These are phyloP conservation scores for Fusarium lyarnte DNA, from an alignment of 2,329 filamentous ascomycete species.

Conservation along the genomic window DNA sequence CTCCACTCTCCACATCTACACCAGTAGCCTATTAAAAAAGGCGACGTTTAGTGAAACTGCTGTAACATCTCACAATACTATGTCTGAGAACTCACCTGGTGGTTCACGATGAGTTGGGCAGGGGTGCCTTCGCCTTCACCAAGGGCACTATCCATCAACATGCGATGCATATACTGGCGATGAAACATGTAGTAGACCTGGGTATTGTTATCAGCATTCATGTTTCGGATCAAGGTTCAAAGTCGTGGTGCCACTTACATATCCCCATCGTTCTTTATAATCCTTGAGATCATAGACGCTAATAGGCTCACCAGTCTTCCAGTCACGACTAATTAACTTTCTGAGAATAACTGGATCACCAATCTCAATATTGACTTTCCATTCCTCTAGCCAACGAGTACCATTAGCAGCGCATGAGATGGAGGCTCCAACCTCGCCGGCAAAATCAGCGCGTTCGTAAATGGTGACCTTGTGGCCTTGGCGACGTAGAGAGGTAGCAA, in stretches of 20 bases:
- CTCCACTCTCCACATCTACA: neutral
- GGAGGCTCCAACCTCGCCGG: neutral
- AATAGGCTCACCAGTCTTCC: neutral
- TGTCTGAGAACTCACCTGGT: neutral
- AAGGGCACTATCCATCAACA: neutral
- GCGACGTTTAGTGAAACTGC: neutral
- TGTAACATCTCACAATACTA: neutral
- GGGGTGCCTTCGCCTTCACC: neutral
- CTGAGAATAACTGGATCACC: neutral
- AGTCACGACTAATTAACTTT: neutral
- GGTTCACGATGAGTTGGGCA: neutral
- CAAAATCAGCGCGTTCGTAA: neutral
- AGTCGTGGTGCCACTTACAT: neutral
- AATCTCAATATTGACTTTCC: neutral
- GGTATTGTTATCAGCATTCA: neutral
- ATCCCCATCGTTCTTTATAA: neutral
- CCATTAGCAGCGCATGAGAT: conserved; percentile 2
- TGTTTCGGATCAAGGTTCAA: neutral
- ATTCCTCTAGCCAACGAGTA: neutral
- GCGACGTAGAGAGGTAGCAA: neutral
- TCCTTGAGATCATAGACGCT: neutral
- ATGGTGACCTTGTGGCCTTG: neutral
- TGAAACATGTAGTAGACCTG: neutral
- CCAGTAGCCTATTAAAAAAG: neutral
- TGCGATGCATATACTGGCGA: conserved; percentile 1